Percentiles rank a stretch among this genome's conserved stretches.
phyloP scores from a whole-genome alignment of 805 yeast genomes.

The Wickerhamomyces bisporus region DNA sequence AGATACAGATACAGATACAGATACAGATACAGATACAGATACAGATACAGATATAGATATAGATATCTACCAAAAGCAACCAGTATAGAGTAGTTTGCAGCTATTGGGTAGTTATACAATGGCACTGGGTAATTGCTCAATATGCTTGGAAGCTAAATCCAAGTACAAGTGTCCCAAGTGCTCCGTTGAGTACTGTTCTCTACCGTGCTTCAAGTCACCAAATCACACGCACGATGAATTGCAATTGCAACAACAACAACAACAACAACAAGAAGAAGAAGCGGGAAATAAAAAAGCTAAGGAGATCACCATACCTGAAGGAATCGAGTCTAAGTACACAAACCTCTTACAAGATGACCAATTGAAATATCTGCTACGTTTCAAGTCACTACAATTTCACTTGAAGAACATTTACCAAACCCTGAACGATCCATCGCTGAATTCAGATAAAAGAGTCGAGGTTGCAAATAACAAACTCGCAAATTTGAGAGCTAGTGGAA shows the following conservation, averaged over 20 bases:
- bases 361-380: conserved; percentile 41
- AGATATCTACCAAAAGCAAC: no score
- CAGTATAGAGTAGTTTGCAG: no score
- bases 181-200: conserved; percentile 40
- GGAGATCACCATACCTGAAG: not conserved
- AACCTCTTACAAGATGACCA: conserved; percentile 35
- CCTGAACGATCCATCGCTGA: conserved; percentile 40
- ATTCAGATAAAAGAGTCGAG: conserved; percentile 52
- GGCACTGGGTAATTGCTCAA: conserved; percentile 9
- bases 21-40: no score
- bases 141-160: conserved; percentile 25
- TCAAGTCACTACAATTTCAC: conserved; percentile 54
- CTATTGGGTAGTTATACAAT: not conserved
- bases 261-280: not conserved
- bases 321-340: conserved; percentile 22
- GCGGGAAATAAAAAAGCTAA: not conserved
- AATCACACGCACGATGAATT: conserved; percentile 28
- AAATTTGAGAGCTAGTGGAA: conserved; percentile 57
- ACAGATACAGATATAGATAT: no score
- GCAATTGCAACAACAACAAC: no score
- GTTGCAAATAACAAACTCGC: conserved; percentile 58
- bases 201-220: conserved; percentile 51
- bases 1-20: no score
- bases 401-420: conserved; percentile 44
- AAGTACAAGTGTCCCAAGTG: conserved; percentile 60